Conservation (phyloP, 176 grass and related monocot genomes). For the Triticum turgidum region DNA sequence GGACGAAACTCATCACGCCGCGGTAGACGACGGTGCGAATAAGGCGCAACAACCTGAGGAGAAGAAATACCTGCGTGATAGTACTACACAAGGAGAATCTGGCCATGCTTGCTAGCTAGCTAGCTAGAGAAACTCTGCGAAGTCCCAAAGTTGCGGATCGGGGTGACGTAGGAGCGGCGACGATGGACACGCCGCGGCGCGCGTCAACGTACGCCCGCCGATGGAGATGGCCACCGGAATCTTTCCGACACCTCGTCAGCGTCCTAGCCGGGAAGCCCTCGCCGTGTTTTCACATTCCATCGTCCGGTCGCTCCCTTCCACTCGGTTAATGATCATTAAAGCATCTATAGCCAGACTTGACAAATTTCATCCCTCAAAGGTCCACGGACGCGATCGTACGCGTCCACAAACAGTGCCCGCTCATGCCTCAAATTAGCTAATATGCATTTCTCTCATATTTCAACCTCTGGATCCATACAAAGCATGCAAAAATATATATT, state of each 20-base stretch:
- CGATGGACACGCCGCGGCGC: background rate
- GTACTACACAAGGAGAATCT: background rate
- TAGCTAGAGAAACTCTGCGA: background rate
- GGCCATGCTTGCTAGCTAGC: no score
- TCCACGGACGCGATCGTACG: no score
- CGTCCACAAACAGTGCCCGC: no score
- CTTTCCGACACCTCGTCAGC: constrained; percentile 27
- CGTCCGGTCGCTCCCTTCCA: no score
- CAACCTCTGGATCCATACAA: no score
- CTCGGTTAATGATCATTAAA: no score
- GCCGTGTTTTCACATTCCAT: background rate
- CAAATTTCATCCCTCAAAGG: no score
- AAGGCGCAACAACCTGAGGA: constrained; percentile 22
- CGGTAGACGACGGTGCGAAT: constrained; percentile 1
- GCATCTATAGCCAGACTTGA: no score
- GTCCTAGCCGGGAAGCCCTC: background rate
- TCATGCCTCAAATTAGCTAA: no score
- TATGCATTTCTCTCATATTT: no score
- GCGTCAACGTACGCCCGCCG: background rate
- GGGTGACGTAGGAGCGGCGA: background rate
- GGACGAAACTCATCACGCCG: background rate
- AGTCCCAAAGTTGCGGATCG: constrained; percentile 7
- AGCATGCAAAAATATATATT: no score
- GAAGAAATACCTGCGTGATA: background rate
- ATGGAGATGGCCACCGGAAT: constrained; percentile 20